Base-by-base conservation (phyloP, 495 filamentous ascomycete genomes). In the Penicillium psychrofluorescens region DNA sequence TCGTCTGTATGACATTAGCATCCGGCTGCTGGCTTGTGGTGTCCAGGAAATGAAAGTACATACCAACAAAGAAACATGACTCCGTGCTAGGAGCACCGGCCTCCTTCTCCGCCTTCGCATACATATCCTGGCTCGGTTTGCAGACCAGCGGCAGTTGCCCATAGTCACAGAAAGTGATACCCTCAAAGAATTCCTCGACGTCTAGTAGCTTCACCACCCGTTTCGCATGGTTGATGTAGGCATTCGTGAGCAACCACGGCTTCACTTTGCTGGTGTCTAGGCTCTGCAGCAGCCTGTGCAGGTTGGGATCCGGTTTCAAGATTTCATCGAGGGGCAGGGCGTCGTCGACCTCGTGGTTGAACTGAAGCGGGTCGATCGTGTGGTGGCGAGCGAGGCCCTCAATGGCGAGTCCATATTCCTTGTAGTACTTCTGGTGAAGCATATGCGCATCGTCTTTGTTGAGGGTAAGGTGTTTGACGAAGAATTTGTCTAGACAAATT, bases 171-270 rank as follows among this genome's bases (percentile, higher is more conserved):
- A 79, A 96, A 0, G 92, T 96, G 45, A 96, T 73, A 0, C 91
- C 91, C 52, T 95, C 91, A 60, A 97, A 97, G 22, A 88, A 64
- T 62, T 94, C 88, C 10, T 94, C 88, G 13, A 97, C 63, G 27
- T 77, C 82, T 3, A 99, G 71, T 27, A 99, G 61, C 49, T 74
- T 79, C 11, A 97, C 77, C 7, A 99, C 92, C 13, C 90, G 67
- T 49, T 76, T 80, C 6, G 78, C 94, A 55, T 99, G 94, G 35
- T 72, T 97, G 50, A 95, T 66, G 56, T 96, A 95, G 33, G 94
- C 94, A 56, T 99, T 99, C 0, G 94, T 99, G 46, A 99, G 80
- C 3, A 99, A 77, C 94, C 94, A 97, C 13, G 86, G 67, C 57
- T 82, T 86, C 50, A 95, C 86, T 55, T 92, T 95, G 38, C 44